Evolutionary conservation across 257 asterid species (phyloP), one percentile per base, ranked within the genome.

Genomic region (Petunia axillaris): DNA sequence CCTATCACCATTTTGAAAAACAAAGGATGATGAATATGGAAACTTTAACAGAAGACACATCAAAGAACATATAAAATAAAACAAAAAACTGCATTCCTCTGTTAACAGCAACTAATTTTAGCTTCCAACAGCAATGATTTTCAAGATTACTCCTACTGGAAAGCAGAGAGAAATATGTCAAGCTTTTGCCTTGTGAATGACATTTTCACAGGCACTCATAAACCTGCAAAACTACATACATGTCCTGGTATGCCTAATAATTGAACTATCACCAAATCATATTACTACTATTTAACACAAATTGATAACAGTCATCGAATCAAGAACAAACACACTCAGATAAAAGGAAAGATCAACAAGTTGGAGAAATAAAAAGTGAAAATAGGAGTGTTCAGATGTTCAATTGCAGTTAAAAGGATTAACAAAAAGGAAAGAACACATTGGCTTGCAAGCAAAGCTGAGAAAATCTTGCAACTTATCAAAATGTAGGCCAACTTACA

Each of bases 1-100:
- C 97, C 98, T 94, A 83, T 80, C 77, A 71, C 77, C 60, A 4
- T 71, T 50, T 71, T 46, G 48, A 60, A 71, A 71, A 71, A 48
- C 13, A n/a, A 71, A 48, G 43, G 35, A 35, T 48, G 60, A 71
- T 71, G 48, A 71, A 48, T 38, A 48, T 4, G 16, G 44, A 71
- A 48, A 71, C 58, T 71, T 71, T 48, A 48, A 48, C 60, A 25
- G 4, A 71, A 71, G 44, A 48, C 59, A 48, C 10, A 48, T 71
- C 77, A 48, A 35, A 48, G 44, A 2, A 35, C 46, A 48, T 25
- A 25, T 10, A 25, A 70, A 62, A 70, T 10, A 46, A 70, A 70
- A 71, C 13, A 48, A 35, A 71, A 48, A 40, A 66, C 37, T 16
- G 14, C 38, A 6, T 41, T 1, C n/a, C 75, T 66, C 54, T 41